Evolutionary conservation across 495 filamentous ascomycete species (phyloP).

Genomic region (Aspergillus heteromorphus): DNA sequence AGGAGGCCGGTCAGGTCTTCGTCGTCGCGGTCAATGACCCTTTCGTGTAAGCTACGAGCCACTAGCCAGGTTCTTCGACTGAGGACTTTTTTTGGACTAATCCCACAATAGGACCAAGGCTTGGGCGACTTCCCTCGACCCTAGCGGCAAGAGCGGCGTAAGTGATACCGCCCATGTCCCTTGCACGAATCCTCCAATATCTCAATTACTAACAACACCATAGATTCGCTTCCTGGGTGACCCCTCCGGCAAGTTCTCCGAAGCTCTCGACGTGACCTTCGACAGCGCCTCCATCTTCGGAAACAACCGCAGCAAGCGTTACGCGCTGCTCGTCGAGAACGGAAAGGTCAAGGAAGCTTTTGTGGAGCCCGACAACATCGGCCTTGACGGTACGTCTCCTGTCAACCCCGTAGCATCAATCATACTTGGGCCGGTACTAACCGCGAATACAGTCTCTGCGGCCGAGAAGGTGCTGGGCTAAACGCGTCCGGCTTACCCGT

Average conservation of each 20-base stretch:
- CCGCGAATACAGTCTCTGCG: constrained; percentile 48
- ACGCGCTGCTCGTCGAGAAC: constrained; percentile 71
- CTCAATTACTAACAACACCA: background rate
- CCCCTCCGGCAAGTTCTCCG: constrained; percentile 75
- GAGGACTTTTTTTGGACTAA: background rate
- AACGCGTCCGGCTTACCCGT: constrained; percentile 2
- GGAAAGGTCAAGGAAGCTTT: constrained; percentile 71
- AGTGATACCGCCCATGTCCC: constrained; percentile 26
- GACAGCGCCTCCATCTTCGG: constrained; percentile 83
- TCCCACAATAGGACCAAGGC: constrained; percentile 66
- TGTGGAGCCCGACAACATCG: constrained; percentile 92
- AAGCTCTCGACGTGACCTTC: constrained; percentile 77
- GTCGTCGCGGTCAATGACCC: constrained; percentile 92
- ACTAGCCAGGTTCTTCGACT: background rate
- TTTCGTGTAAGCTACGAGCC: constrained; percentile 66
- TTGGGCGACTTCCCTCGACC: constrained; percentile 72
- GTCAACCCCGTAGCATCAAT: background rate
- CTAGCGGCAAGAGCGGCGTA: constrained; percentile 65
- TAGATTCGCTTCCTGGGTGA: constrained; percentile 89
- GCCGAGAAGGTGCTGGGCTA: constrained; percentile 69
- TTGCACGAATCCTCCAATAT: background rate
- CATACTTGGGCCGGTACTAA: constrained; percentile 11
- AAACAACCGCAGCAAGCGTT: constrained; percentile 79
- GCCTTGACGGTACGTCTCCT: constrained; percentile 66
- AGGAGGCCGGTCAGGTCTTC: constrained; percentile 72